These are phyloP conservation scores for Quercus wislizeni DNA, from an alignment of 306 rosid genomes.

Conservation along the genomic window DNA sequence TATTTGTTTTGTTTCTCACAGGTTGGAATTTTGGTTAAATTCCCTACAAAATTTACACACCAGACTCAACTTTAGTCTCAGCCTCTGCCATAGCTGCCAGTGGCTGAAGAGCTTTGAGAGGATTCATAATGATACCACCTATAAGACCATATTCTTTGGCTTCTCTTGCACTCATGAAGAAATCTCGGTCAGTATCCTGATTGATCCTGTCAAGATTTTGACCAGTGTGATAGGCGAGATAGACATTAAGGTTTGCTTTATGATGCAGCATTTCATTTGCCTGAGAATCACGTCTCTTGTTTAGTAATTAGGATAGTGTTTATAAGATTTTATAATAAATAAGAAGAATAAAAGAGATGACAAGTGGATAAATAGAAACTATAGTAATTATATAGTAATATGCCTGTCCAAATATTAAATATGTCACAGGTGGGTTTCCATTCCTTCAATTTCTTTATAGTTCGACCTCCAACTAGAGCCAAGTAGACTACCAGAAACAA, in stretches of 20 bases:
- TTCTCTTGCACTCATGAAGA: slow-evolving; percentile 96
- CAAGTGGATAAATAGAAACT: not conserved
- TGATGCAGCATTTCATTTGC: slow-evolving; percentile 87
- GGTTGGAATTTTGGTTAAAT: no score
- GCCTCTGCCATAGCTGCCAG: slow-evolving; percentile 38
- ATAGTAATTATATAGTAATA: not conserved
- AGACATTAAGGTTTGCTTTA: no score
- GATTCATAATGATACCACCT: slow-evolving; percentile 91
- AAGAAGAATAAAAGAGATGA: no score
- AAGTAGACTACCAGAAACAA: no score
- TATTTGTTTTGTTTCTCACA: no score
- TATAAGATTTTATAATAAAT: not conserved
- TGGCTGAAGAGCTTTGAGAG: slow-evolving; percentile 93
- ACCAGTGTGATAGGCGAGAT: slow-evolving; percentile 53
- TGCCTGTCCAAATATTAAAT: not conserved
- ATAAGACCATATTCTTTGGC: slow-evolving; percentile 93
- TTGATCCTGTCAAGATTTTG: slow-evolving; percentile 85
- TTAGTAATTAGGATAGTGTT: slow-evolving; percentile 8
- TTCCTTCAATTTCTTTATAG: no score
- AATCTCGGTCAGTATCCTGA: slow-evolving; percentile 93
- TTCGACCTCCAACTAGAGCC: no score
- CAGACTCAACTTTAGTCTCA: slow-evolving; percentile 31
- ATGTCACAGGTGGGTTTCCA: no score
- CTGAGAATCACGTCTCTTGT: slow-evolving; percentile 30
- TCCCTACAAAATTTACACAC: no score